Evolutionary conservation across 441 rosid genomes (phyloP).

Genomic region (Aquilaria agallochum): DNA sequence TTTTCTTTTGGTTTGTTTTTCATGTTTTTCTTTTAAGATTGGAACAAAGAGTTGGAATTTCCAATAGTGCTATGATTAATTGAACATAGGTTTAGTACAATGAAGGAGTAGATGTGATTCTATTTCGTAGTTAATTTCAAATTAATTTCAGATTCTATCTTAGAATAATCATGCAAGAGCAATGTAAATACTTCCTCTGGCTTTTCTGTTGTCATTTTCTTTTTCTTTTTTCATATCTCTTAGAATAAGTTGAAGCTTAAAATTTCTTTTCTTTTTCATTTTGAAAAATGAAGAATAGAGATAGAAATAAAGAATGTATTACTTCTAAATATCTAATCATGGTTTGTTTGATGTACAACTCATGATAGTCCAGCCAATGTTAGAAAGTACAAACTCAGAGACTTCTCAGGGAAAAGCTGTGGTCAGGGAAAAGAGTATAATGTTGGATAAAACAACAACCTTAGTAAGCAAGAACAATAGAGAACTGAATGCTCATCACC

Average conservation of each 20-base stretch:
- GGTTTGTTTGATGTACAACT: slow-evolving; percentile 19
- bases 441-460: no score
- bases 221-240: neutral
- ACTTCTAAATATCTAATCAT: neutral
- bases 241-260: neutral
- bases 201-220: neutral
- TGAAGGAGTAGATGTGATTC: neutral
- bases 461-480: no score
- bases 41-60: slow-evolving; percentile 4
- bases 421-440: neutral
- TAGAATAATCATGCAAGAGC: neutral
- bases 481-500: no score
- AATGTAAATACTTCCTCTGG: no score
- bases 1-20: neutral
- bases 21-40: neutral
- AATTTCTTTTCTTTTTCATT: neutral
- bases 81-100: neutral
- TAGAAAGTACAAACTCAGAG: slow-evolving; percentile 5
- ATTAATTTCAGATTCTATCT: neutral
- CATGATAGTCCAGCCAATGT: slow-evolving; percentile 1
- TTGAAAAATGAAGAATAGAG: neutral
- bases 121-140: neutral
- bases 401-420: slow-evolving; percentile 15
- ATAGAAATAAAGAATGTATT: neutral
- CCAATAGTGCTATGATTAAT: neutral